Percentiles rank a stretch among this genome's conserved stretches.
phyloP scores from a whole-genome alignment of 2,329 filamentous ascomycete genomes.

The Penicillium brasilianum region DNA sequence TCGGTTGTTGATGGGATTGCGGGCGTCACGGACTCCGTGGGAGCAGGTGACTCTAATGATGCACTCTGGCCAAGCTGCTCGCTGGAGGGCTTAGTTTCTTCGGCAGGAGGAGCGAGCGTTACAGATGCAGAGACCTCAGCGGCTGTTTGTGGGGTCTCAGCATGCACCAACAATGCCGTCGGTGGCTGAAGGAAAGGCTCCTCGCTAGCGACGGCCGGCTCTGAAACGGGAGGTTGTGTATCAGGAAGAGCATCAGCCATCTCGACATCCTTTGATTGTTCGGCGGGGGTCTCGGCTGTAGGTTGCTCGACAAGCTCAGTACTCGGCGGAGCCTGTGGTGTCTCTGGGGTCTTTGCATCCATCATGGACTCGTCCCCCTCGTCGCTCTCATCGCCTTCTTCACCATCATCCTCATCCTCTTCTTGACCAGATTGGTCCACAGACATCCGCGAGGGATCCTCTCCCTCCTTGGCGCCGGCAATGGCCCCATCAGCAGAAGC shows the following conservation, averaged over 20 bases:
- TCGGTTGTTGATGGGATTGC: conserved; percentile 6
- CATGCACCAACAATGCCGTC: background rate
- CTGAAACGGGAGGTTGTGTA: conserved; percentile 11
- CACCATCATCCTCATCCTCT: conserved; percentile 55
- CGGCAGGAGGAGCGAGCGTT: conserved; percentile 8
- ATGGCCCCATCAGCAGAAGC: conserved; percentile 43
- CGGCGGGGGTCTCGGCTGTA: conserved; percentile 19
- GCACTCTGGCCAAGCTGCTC: background rate
- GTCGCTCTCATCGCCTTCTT: conserved; percentile 56
- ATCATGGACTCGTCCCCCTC: conserved; percentile 58
- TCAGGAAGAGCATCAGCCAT: conserved; percentile 27
- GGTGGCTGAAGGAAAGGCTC: conserved; percentile 9
- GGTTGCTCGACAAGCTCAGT: conserved; percentile 27
- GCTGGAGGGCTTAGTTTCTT: background rate
- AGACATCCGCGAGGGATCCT: conserved; percentile 49
- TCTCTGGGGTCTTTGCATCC: conserved; percentile 52
- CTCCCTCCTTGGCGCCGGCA: conserved; percentile 47
- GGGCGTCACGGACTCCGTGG: conserved; percentile 6
- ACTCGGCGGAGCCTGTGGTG: conserved; percentile 38
- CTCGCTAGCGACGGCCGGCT: conserved; percentile 8
- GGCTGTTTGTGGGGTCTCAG: conserved; percentile 8
- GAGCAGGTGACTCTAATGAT: background rate
- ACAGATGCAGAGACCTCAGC: conserved; percentile 15
- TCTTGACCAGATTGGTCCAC: conserved; percentile 52
- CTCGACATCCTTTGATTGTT: conserved; percentile 28